A percentile compares a stretch with the other conserved stretches of the same genome.
Conservation (phyloP, 225 moss, liverwort and hornwort genomes). For the Physcomitrium patens region DNA sequence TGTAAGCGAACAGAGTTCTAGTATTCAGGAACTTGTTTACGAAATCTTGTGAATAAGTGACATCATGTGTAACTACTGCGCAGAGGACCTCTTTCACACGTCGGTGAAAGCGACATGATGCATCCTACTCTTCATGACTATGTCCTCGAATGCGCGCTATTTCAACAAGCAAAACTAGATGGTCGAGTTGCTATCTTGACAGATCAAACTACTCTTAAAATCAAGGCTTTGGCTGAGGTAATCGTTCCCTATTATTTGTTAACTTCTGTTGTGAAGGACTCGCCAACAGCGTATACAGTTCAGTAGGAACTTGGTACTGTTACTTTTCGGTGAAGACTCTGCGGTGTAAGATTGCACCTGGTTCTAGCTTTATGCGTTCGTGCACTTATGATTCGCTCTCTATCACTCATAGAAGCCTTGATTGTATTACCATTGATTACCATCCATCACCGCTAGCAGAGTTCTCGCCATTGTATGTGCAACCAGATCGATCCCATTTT, state of each 20-base stretch:
- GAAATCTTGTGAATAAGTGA: neutral
- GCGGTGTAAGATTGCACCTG: too few species aligned
- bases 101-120: constrained; percentile 54
- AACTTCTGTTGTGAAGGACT: too few species aligned
- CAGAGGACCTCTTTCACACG: constrained; percentile 34
- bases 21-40: neutral
- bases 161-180: constrained; percentile 45
- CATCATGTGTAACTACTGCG: neutral
- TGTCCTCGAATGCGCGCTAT: constrained; percentile 83
- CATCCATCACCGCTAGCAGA: too few species aligned
- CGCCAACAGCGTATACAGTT: too few species aligned
- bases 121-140: constrained; percentile 76
- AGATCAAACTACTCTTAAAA: constrained; percentile 80
- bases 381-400: too few species aligned
- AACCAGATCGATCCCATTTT: too few species aligned
- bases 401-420: too few species aligned
- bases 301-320: too few species aligned
- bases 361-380: too few species aligned
- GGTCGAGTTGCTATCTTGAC: constrained; percentile 79
- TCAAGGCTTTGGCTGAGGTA: constrained; percentile 96
- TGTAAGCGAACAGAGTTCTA: neutral
- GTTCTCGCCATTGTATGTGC: too few species aligned
- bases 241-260: neutral
- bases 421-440: too few species aligned
- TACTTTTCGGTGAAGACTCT: too few species aligned